A percentile compares a stretch with the other conserved stretches of the same genome.
Evolutionary conservation across 768 basidiomycete genomes (phyloP).

Genomic region (Leccinum imitatum): DNA sequence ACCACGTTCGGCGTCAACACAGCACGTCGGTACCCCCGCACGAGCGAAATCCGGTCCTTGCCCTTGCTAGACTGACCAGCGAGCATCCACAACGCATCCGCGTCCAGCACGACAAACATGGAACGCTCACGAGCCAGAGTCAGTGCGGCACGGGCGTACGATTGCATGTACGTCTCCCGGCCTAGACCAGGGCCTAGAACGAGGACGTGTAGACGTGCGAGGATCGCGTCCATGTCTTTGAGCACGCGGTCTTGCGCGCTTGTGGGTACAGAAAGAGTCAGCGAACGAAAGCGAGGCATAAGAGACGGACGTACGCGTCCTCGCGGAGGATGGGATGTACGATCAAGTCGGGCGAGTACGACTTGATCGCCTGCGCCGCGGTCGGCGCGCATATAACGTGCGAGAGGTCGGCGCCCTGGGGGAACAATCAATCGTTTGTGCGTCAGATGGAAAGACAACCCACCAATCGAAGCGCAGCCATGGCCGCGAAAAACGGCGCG

Average conservation of each 20-base stretch:
- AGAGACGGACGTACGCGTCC: slow-evolving; percentile 48
- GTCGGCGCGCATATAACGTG: slow-evolving; percentile 97
- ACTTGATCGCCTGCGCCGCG: slow-evolving; percentile 92
- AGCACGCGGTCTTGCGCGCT: slow-evolving; percentile 52
- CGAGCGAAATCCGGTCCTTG: slow-evolving; percentile 67
- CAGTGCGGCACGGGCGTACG: slow-evolving; percentile 74
- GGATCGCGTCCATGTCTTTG: slow-evolving; percentile 58
- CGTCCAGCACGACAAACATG: slow-evolving; percentile 93
- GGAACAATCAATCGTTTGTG: background rate
- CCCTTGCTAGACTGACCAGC: slow-evolving; percentile 41
- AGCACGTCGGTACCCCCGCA: slow-evolving; percentile 83
- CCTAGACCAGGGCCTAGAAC: slow-evolving; percentile 95
- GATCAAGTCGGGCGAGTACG: slow-evolving; percentile 95
- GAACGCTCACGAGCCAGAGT: slow-evolving; percentile 66
- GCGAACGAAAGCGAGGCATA: background rate
- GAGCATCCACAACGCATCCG: slow-evolving; percentile 86
- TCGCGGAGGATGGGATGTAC: slow-evolving; percentile 89
- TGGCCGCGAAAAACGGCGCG: slow-evolving; percentile 94
- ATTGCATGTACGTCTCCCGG: slow-evolving; percentile 87
- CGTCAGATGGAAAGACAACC: background rate
- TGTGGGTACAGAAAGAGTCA: no score
- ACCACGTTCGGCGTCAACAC: slow-evolving; percentile 94
- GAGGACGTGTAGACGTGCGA: slow-evolving; percentile 87
- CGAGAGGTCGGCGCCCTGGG: slow-evolving; percentile 89
- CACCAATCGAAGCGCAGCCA: slow-evolving; percentile 85